A percentile compares a stretch with the other conserved stretches of the same genome.
phyloP scores from a whole-genome alignment of 2,329 filamentous ascomycete genomes.

The Lachnellula cervina region DNA sequence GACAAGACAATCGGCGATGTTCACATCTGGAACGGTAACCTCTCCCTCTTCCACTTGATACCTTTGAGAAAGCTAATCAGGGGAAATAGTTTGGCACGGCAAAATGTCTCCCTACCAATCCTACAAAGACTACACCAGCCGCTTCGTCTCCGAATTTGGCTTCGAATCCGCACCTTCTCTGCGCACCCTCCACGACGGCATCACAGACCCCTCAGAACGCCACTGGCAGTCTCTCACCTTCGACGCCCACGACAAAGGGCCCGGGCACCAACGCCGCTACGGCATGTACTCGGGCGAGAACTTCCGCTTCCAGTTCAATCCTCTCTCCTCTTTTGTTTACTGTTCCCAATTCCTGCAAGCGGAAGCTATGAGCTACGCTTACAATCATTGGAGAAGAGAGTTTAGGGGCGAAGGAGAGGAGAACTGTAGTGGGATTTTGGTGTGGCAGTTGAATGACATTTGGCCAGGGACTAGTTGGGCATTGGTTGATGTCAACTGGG shows the following conservation, averaged over 20 bases:
- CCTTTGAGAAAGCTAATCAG: background rate
- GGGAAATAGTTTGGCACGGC: conserved; percentile 44
- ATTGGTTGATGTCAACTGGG: conserved; percentile 54
- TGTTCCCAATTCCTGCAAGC: conserved; percentile 26
- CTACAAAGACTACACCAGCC: conserved; percentile 41
- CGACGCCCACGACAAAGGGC: conserved; percentile 52
- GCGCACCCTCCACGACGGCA: conserved; percentile 45
- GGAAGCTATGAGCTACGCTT: conserved; percentile 29
- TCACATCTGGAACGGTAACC: conserved; percentile 49
- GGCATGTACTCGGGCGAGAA: conserved; percentile 32
- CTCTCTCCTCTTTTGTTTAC: conserved; percentile 27
- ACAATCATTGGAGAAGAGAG: conserved; percentile 26
- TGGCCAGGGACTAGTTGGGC: conserved; percentile 65
- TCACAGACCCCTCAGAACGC: conserved; percentile 41
- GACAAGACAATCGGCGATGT: conserved; percentile 48
- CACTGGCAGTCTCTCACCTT: conserved; percentile 47
- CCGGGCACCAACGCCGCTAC: conserved; percentile 48
- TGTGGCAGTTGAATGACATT: conserved; percentile 69
- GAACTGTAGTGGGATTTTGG: conserved; percentile 56
- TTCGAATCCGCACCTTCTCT: conserved; percentile 46
- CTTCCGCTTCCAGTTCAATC: conserved; percentile 26
- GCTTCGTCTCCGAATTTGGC: conserved; percentile 51
- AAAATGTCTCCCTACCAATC: conserved; percentile 50
- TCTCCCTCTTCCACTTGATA: background rate
- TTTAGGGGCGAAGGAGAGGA: conserved; percentile 20